Conservation (phyloP, 306 rosid genomes). For the Abrus precatorius region DNA sequence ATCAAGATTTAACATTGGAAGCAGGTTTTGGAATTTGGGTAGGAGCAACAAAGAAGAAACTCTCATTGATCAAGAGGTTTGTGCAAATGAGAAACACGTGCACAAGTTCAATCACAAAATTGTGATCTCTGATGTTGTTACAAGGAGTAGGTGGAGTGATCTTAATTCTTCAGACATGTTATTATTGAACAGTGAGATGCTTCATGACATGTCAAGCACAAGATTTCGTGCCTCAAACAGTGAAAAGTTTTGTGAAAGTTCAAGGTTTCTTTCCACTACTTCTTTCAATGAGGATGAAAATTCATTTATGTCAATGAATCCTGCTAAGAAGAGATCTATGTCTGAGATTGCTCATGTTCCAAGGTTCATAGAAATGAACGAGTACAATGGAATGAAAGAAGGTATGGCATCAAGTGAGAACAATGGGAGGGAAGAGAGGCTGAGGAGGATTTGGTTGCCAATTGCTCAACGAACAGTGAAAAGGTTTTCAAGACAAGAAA, state of each 20-base stretch:
- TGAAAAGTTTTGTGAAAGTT: not conserved
- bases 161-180: conserved; percentile 27
- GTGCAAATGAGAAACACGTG: not conserved
- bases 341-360: conserved; percentile 31
- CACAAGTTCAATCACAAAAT: conserved; percentile 33
- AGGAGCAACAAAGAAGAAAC: not conserved
- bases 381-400: conserved; percentile 1
- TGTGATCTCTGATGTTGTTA: conserved; percentile 22
- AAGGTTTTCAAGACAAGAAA: conserved; percentile 24
- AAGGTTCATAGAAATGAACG: conserved; percentile 1
- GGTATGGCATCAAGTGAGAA: conserved; percentile 2
- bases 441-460: conserved; percentile 16
- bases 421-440: conserved; percentile 3
- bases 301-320: not conserved
- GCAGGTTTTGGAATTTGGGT: not conserved
- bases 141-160: conserved; percentile 38
- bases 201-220: not conserved
- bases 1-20: conserved; percentile 10
- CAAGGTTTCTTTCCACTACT: not conserved
- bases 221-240: not conserved
- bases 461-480: conserved; percentile 34
- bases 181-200: conserved; percentile 20
- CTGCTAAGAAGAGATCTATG: conserved; percentile 12
- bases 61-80: conserved; percentile 1
- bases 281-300: not conserved